Evolutionary conservation across 805 yeast species (phyloP).

Genomic region (Osmozyma mogii): DNA sequence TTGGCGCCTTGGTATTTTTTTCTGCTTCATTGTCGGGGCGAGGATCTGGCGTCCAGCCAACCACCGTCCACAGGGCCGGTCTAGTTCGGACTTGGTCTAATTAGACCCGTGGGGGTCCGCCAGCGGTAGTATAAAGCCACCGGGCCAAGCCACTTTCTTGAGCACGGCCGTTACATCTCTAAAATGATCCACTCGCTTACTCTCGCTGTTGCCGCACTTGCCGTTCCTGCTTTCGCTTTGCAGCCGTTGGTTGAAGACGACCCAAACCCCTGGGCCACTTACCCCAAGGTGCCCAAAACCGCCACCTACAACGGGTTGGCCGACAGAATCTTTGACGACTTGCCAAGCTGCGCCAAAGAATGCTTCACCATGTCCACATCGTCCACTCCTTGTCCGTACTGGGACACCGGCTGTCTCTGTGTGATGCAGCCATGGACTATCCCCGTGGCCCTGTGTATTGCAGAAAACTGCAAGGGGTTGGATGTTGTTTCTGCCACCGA

Average conservation of each 20-base stretch:
- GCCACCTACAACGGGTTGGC: conserved; percentile 38
- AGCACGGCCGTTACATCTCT: too few relatives aligned
- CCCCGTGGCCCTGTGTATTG: conserved; percentile 27
- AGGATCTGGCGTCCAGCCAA: too few relatives aligned
- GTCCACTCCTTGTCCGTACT: conserved; percentile 36
- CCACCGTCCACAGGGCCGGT: too few relatives aligned
- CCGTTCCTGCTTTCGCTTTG: conserved; percentile 13
- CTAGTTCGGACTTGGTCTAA: too few relatives aligned
- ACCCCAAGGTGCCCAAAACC: conserved; percentile 29
- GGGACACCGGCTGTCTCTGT: conserved; percentile 41
- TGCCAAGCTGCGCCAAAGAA: conserved; percentile 29
- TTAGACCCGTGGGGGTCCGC: too few relatives aligned
- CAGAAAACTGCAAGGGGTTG: conserved; percentile 17
- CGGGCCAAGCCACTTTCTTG: too few relatives aligned
- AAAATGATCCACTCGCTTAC: too few relatives aligned
- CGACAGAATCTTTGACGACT: conserved; percentile 23
- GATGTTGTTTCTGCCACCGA: conserved; percentile 22
- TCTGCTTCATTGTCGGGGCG: too few relatives aligned
- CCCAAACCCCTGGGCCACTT: conserved; percentile 20
- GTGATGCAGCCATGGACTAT: conserved; percentile 30
- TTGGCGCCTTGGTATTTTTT: too few relatives aligned
- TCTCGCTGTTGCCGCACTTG: conserved; percentile 9
- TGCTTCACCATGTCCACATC: conserved; percentile 27
- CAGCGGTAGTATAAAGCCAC: too few relatives aligned
- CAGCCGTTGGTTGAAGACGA: too few relatives aligned